These are phyloP conservation scores for Malassezia equina DNA, from an alignment of 1,284 basidiomycete species.

Conservation along the genomic window DNA sequence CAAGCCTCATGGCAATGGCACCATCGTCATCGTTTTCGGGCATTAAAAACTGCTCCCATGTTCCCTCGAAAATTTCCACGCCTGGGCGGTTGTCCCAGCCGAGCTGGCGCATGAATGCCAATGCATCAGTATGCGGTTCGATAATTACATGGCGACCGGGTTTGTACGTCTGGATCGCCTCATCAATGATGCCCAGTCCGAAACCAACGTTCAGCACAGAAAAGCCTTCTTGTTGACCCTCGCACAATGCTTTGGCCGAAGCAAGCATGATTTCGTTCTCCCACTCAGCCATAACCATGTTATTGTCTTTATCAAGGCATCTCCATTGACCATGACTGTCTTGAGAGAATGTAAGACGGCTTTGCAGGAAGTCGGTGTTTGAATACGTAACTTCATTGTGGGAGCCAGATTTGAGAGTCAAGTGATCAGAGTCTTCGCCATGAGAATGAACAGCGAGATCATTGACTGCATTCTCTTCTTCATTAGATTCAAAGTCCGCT, in stretches of 20 bases:
- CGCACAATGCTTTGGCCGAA: constrained; percentile 30
- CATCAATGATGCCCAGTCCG: constrained; percentile 86
- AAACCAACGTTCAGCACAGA: constrained; percentile 83
- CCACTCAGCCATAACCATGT: constrained; percentile 60
- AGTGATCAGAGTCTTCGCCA: constrained; percentile 48
- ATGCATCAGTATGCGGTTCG: constrained; percentile 86
- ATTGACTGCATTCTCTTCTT: constrained; percentile 4
- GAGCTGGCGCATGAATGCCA: constrained; percentile 61
- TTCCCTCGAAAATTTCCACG: constrained; percentile 35
- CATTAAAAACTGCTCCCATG: constrained; percentile 60
- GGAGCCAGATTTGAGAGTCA: constrained; percentile 41
- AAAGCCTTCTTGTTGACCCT: constrained; percentile 51
- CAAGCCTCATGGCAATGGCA: constrained; percentile 59
- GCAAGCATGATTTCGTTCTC: constrained; percentile 44
- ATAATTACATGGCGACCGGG: constrained; percentile 77
- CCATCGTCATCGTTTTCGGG: constrained; percentile 69
- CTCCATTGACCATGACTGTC: constrained; percentile 64
- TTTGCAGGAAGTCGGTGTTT: constrained; percentile 64
- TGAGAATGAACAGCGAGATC: constrained; percentile 34
- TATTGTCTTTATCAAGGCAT: constrained; percentile 60
- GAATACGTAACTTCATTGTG: constrained; percentile 50
- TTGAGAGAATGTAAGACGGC: constrained; percentile 59
- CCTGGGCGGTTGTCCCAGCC: constrained; percentile 31
- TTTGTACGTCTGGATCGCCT: constrained; percentile 62
- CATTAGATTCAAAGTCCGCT: constrained; percentile 22